Base-by-base conservation (phyloP, 176 grass and related monocot genomes). In the Elaeis guineensis region DNA sequence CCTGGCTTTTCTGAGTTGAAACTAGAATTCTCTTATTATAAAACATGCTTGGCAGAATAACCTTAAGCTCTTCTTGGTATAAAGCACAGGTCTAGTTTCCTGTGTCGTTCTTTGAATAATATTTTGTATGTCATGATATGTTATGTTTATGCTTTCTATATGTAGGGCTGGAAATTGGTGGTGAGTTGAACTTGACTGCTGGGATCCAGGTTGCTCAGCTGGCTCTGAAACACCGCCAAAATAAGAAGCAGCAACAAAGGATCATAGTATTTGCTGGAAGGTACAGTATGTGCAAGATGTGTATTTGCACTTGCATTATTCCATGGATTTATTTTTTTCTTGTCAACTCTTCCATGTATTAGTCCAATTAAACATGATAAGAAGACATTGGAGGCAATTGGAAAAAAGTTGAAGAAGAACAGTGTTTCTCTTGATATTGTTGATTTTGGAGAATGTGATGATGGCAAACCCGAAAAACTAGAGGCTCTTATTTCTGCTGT, bases 261-360 rank as follows among this genome's bases (percentile, higher is more conserved):
- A 98, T 98, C 59, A 89, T 98, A 70, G 94, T 84, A 65, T 98
- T 98, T 67, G 78, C 91, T 19, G 94, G 94, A 86, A 98, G 93
- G 93, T 98, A 89, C 16, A 49, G 5, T 1, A 6, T 51, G 21
- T 4, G 26, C 51, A 69, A 68, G 25, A 4, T 70, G 15, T 48
- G 6, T 54, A 23, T 25, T 61, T 56, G 52, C 70, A 8, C 55
- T 19, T 63, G 29, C 57, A 51, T 71, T 18, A 44, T 44, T 44
- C 35, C 35, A 14, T 44, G 8, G 35, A 44, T 44, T 44, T 44
- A 44, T 44, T 2, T 14, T 44, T 44, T 44, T 12, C 11, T 14
- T 44, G 9, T 12, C 11, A 9, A 44, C 8, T 44, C 35, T 44
- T 44, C 35, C 35, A 44, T 44, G 9, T 44, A 12, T 44, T 74